Conservation (phyloP, 2,329 filamentous ascomycete species). For the Gnomoniopsis sp. region DNA sequence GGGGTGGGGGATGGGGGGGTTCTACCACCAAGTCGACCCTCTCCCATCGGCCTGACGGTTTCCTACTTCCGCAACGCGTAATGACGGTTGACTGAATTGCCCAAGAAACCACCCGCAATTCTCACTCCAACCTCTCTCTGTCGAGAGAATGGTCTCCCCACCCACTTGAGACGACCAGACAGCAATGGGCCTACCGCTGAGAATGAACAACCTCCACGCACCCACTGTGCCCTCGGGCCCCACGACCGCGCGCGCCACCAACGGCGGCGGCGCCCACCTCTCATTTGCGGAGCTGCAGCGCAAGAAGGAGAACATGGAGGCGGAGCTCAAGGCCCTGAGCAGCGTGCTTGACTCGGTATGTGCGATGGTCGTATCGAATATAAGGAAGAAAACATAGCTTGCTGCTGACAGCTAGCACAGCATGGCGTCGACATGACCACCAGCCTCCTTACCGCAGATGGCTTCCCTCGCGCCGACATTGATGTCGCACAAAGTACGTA, state of each 20-base stretch:
- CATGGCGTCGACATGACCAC: constrained; percentile 94
- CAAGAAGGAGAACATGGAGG: constrained; percentile 81
- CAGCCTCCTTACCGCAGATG: constrained; percentile 79
- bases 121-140: not conserved
- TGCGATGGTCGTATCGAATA: not conserved
- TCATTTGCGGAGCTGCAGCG: constrained; percentile 77
- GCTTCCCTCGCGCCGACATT: constrained; percentile 88
- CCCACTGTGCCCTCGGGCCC: constrained; percentile 71
- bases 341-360: constrained; percentile 81
- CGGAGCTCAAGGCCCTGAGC: constrained; percentile 79
- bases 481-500: constrained; percentile 86
- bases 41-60: not conserved
- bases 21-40: not conserved
- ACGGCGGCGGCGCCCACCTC: constrained; percentile 60
- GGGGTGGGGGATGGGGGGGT: too few relatives aligned
- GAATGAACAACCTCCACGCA: constrained; percentile 56
- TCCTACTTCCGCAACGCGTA: constrained; percentile 6
- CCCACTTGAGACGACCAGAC: not conserved
- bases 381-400: not conserved
- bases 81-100: constrained; percentile 17
- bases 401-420: constrained; percentile 40
- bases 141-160: constrained; percentile 12
- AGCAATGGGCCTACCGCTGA: constrained; percentile 32
- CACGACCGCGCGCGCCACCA: constrained; percentile 56
- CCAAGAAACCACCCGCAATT: not conserved